phyloP scores from a whole-genome alignment of 306 rosid species.

The Inga laurina region DNA sequence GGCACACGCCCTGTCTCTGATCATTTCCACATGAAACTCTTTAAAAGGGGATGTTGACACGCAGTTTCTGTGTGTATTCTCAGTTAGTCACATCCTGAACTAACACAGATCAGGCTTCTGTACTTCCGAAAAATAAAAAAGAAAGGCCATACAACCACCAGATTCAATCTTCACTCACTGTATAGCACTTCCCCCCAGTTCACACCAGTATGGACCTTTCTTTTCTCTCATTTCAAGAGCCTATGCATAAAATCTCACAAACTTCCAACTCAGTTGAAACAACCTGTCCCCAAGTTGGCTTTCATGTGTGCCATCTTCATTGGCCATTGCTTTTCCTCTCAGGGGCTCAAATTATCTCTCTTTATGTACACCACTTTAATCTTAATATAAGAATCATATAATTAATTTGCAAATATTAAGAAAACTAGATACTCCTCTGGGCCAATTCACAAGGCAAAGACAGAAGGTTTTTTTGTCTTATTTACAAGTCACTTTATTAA shows the following conservation, averaged over 20 bases:
- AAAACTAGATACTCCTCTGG: too few species aligned
- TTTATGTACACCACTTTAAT: background rate
- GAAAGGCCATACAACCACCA: constrained; percentile 24
- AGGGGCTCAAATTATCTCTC: constrained; percentile 30
- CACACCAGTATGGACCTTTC: constrained; percentile 38
- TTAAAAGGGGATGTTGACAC: constrained; percentile 56
- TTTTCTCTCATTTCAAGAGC: constrained; percentile 14
- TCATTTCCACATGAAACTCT: background rate
- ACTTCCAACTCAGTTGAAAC: constrained; percentile 38
- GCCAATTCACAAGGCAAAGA: too few species aligned
- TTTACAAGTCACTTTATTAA: too few species aligned
- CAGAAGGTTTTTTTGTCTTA: too few species aligned
- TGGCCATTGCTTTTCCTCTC: constrained; percentile 10
- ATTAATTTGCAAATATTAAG: too few species aligned
- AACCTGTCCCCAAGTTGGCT: constrained; percentile 35
- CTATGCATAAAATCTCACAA: constrained; percentile 32
- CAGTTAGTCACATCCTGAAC: constrained; percentile 80
- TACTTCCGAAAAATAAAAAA: constrained; percentile 25
- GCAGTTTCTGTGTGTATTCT: constrained; percentile 55
- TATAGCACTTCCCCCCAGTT: constrained; percentile 25
- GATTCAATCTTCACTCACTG: constrained; percentile 18
- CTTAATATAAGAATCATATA: too few species aligned
- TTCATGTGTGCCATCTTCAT: constrained; percentile 31
- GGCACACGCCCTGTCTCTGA: background rate
- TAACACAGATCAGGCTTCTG: constrained; percentile 31